phyloP scores from a whole-genome alignment of 176 grass and related monocot genomes.

The Zoysia japonica region DNA sequence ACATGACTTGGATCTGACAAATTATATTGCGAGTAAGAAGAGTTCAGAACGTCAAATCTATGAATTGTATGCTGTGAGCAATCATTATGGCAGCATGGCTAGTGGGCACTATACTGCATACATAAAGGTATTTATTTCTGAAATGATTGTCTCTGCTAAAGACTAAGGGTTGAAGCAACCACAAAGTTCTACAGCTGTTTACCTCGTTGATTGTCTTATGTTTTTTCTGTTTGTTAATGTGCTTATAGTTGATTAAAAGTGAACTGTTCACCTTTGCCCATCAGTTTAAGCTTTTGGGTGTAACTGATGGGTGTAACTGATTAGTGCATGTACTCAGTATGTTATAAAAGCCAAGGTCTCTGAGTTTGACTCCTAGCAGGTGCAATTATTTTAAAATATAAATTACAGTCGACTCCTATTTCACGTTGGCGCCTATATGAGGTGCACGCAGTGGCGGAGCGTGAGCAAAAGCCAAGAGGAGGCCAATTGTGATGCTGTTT shows the following conservation, averaged over 20 bases:
- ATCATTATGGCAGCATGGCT: slow-evolving; percentile 97
- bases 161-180: slow-evolving; percentile 4
- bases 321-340: no score
- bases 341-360: no score
- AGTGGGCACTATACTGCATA: slow-evolving; percentile 97
- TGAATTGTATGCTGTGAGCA: slow-evolving; percentile 90
- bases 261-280: no score
- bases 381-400: no score
- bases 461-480: no score
- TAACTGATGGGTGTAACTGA: no score
- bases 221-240: slow-evolving; percentile 2
- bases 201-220: not conserved
- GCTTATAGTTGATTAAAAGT: not conserved
- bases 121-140: slow-evolving; percentile 69
- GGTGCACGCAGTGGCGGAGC: no score
- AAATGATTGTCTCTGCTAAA: not conserved
- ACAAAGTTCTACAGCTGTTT: not conserved
- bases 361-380: no score
- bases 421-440: no score
- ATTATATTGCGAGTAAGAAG: slow-evolving; percentile 90
- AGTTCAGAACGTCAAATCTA: slow-evolving; percentile 68
- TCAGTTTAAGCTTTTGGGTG: no score
- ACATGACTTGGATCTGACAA: slow-evolving; percentile 94
- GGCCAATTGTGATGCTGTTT: no score
- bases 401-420: no score